phyloP scores from a whole-genome alignment of 495 filamentous ascomycete genomes.

The Hypoxylon subgilvum region DNA sequence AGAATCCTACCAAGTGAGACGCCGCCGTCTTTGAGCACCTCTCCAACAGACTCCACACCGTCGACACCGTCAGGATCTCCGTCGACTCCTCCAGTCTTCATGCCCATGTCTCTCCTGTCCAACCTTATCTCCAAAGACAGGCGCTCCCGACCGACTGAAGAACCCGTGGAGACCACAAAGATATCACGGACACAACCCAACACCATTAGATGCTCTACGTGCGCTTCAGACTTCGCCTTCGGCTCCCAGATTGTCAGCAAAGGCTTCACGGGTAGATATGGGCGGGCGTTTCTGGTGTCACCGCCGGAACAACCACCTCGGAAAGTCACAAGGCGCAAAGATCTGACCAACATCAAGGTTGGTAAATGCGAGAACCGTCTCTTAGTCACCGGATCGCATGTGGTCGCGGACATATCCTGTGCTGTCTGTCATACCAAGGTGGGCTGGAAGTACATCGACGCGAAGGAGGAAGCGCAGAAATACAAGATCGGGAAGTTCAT shows the following conservation, averaged over 20 bases:
- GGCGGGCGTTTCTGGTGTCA: constrained; percentile 86
- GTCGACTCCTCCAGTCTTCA: constrained; percentile 27
- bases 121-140: constrained; percentile 18
- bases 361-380: constrained; percentile 67
- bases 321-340: constrained; percentile 18
- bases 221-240: constrained; percentile 75
- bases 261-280: constrained; percentile 92
- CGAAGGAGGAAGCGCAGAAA: constrained; percentile 76
- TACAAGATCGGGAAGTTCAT: constrained; percentile 98
- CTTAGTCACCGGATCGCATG: constrained; percentile 79
- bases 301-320: constrained; percentile 47
- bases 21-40: constrained; percentile 41
- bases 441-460: constrained; percentile 94
- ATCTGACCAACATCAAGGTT: constrained; percentile 55
- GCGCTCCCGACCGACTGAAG: constrained; percentile 4
- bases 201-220: constrained; percentile 73
- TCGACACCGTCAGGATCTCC: constrained; percentile 25
- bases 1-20: constrained; percentile 13
- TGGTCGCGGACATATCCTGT: constrained; percentile 63
- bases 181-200: constrained; percentile 47
- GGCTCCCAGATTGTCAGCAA: constrained; percentile 83
- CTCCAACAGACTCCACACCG: constrained; percentile 39
- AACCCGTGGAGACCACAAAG: constrained; percentile 9
- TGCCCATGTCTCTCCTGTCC: constrained; percentile 20
- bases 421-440: constrained; percentile 68